Conservation (phyloP, 257 asterid genomes). For the Leonotis leonurus region DNA sequence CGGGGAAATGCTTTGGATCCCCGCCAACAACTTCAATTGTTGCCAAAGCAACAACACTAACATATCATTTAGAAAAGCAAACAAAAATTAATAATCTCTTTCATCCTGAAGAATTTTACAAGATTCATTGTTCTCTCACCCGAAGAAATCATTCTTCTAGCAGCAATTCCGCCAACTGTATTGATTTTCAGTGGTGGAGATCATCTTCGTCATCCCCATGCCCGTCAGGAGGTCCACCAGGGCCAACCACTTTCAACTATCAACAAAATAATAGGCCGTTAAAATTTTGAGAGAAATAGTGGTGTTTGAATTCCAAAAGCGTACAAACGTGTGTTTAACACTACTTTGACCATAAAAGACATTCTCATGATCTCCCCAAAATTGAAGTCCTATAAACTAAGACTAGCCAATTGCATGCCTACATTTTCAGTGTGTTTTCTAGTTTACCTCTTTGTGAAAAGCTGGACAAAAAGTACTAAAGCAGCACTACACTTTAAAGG, state of each 20-base stretch:
- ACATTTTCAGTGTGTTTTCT: not conserved
- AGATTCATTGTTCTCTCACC: slow-evolving; percentile 29
- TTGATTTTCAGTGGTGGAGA: slow-evolving; percentile 39
- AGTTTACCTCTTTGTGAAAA: not conserved
- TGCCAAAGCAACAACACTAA: slow-evolving; percentile 39
- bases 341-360: not conserved
- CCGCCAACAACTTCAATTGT: slow-evolving; percentile 26
- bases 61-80: slow-evolving; percentile 25
- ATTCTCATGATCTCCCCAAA: not conserved
- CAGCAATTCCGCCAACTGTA: slow-evolving; percentile 23
- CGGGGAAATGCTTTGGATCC: slow-evolving; percentile 15
- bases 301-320: not conserved
- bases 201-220: slow-evolving; percentile 45
- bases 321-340: not conserved
- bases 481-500: no score
- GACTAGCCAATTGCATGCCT: not conserved
- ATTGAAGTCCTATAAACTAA: not conserved
- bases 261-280: not conserved
- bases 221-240: slow-evolving; percentile 82
- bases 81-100: slow-evolving; percentile 26
- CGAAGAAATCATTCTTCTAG: slow-evolving; percentile 33
- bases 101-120: slow-evolving; percentile 44
- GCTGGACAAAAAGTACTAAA: not conserved
- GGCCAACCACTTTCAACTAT: slow-evolving; percentile 91
- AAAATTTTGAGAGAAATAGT: slow-evolving; percentile 1